A percentile compares a stretch with the other conserved stretches of the same genome.
These are phyloP conservation scores for Jamesozyma gamospora DNA, from an alignment of 805 yeast genomes.

Conservation along the genomic window DNA sequence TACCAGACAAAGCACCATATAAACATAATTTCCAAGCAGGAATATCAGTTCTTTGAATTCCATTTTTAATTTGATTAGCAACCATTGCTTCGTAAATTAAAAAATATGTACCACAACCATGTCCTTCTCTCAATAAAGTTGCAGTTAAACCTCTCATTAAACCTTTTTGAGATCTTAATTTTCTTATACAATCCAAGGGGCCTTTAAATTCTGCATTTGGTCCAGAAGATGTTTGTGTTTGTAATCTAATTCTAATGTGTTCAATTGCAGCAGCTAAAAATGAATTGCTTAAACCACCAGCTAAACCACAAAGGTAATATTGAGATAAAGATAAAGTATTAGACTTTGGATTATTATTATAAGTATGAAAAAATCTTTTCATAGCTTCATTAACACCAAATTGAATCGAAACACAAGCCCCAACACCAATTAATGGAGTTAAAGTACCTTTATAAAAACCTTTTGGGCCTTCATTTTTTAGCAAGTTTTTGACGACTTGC, in stretches of 20 bases:
- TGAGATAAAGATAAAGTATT: constrained; percentile 39
- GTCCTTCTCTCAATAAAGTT: constrained; percentile 72
- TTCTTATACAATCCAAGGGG: constrained; percentile 31
- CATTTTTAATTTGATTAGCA: constrained; percentile 36
- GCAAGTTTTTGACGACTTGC: constrained; percentile 64
- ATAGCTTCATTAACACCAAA: constrained; percentile 90
- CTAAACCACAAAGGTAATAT: constrained; percentile 77
- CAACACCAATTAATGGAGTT: constrained; percentile 92
- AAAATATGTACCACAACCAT: constrained; percentile 85
- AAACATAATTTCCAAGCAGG: constrained; percentile 81
- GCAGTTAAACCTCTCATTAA: constrained; percentile 76
- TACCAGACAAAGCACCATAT: constrained; percentile 88
- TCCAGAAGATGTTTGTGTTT: constrained; percentile 44
- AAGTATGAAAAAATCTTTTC: constrained; percentile 63
- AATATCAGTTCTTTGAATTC: constrained; percentile 50
- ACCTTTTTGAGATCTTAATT: constrained; percentile 46
- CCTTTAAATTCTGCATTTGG: constrained; percentile 47
- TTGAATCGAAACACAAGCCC: constrained; percentile 94
- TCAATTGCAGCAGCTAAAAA: constrained; percentile 89
- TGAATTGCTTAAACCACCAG: constrained; percentile 90
- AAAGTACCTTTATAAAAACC: constrained; percentile 92
- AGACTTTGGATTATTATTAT: constrained; percentile 29
- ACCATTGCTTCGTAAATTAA: constrained; percentile 83
- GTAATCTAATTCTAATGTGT: constrained; percentile 85
- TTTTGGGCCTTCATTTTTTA: constrained; percentile 68